Evolutionary conservation across 2,329 filamentous ascomycete species (phyloP).

Genomic region (Knufia fluminis): DNA sequence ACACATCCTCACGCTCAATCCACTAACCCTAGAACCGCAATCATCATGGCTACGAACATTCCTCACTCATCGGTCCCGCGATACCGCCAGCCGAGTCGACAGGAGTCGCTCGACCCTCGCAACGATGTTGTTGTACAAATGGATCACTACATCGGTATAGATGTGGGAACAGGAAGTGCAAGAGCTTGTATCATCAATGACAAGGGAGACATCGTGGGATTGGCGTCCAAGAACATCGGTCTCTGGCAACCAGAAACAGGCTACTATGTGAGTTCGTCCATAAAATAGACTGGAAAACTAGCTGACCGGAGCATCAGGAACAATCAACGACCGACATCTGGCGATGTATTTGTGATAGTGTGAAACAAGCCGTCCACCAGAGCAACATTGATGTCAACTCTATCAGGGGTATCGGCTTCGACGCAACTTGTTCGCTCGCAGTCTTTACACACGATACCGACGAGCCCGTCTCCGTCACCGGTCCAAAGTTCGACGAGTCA

Average conservation of each 20-base stretch:
- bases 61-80: neutral
- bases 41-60: conserved; percentile 1
- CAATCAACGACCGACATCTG: conserved; percentile 98
- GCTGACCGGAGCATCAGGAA: conserved; percentile 48
- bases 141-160: conserved; percentile 71
- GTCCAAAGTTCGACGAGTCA: conserved; percentile 70
- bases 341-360: conserved; percentile 83
- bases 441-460: conserved; percentile 85
- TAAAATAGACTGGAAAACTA: neutral
- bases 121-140: conserved; percentile 49
- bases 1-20: neutral
- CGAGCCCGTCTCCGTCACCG: conserved; percentile 83
- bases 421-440: conserved; percentile 94
- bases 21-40: neutral
- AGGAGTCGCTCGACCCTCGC: conserved; percentile 38
- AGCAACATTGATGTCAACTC: conserved; percentile 65
- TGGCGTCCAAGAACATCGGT: conserved; percentile 67
- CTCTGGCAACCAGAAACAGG: conserved; percentile 69
- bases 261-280: conserved; percentile 59
- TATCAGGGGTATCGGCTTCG: conserved; percentile 88
- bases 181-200: conserved; percentile 92
- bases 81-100: conserved; percentile 14
- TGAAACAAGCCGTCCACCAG: conserved; percentile 71
- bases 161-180: conserved; percentile 92
- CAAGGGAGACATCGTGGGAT: conserved; percentile 70